phyloP scores from a whole-genome alignment of 225 moss, liverwort and hornwort genomes.

The Physcomitrellopsis africana region DNA sequence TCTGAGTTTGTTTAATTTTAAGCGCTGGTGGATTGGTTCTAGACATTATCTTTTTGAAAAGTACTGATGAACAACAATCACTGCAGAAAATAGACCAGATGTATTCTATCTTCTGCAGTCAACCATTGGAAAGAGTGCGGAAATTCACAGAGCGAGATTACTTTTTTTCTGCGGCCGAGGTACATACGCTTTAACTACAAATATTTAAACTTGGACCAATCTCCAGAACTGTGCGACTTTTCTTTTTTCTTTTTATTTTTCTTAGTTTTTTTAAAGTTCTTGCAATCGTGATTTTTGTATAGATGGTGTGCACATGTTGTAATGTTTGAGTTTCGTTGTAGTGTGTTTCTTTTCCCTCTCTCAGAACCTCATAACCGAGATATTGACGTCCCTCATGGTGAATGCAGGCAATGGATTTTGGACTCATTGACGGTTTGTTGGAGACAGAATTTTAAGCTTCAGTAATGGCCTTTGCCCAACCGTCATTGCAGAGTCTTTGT shows the following conservation, averaged over 20 bases:
- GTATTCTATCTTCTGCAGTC: constrained; percentile 78
- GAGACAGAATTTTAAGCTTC: constrained; percentile 75
- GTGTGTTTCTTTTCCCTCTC: background rate
- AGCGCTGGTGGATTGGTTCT: background rate
- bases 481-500: background rate
- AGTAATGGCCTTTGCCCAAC: background rate
- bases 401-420: constrained; percentile 87
- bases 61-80: background rate
- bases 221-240: background rate
- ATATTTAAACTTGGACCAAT: background rate
- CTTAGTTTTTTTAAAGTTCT: background rate
- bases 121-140: constrained; percentile 81
- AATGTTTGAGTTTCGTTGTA: background rate
- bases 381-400: background rate
- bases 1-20: background rate
- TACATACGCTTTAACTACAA: constrained; percentile 17
- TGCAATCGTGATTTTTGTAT: background rate
- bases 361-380: too few species aligned
- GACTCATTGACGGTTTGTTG: constrained; percentile 84
- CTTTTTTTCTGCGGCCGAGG: constrained; percentile 86
- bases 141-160: constrained; percentile 81
- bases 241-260: background rate
- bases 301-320: background rate
- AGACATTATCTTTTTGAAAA: background rate
- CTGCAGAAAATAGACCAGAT: constrained; percentile 89